A percentile compares a stretch with the other conserved stretches of the same genome.
phyloP scores from a whole-genome alignment of 805 yeast genomes.

The Lipomyces lipofer region DNA sequence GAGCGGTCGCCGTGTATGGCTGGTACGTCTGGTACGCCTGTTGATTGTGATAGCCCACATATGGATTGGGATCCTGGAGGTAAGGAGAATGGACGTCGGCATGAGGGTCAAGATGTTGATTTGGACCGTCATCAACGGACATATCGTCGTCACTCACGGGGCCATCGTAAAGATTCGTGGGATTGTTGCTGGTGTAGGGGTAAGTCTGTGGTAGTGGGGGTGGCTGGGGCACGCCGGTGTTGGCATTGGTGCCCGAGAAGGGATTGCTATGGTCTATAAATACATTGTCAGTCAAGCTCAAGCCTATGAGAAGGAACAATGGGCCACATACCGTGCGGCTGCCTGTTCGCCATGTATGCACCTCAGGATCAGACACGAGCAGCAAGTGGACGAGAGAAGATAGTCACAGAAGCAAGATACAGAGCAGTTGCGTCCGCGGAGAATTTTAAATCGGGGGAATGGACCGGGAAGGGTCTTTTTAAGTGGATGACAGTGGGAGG shows the following conservation, averaged over 20 bases:
- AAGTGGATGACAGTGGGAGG: no score
- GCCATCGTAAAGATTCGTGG: background rate
- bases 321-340: background rate
- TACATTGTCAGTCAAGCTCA: no score
- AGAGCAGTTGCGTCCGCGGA: no score
- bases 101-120: background rate
- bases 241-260: no score
- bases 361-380: background rate
- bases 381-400: no score
- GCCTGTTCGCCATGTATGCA: background rate
- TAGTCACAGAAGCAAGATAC: no score
- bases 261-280: no score
- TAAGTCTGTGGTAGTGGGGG: conserved; percentile 7
- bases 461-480: no score
- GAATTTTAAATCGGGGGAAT: no score
- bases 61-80: background rate
- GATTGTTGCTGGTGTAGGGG: background rate
- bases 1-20: background rate
- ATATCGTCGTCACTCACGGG: background rate
- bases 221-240: background rate
- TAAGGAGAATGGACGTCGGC: background rate
- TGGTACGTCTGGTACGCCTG: background rate
- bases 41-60: background rate
- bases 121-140: background rate
- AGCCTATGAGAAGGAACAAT: no score